These are phyloP conservation scores for Zygnema circumcarinatum DNA, from an alignment of 139 green algal species.

Conservation along the genomic window DNA sequence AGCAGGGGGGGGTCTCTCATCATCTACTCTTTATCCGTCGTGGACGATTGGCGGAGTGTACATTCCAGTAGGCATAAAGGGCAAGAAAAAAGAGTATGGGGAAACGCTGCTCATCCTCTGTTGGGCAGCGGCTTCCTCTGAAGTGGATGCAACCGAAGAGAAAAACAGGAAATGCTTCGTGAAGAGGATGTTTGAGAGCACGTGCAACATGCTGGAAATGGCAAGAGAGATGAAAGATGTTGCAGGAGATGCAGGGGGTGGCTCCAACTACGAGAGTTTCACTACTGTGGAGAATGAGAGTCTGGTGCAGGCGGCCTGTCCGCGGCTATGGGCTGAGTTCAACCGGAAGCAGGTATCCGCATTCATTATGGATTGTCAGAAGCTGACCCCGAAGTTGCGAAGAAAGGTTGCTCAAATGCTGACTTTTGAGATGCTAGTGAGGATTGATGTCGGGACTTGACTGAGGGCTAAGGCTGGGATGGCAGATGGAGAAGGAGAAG, in stretches of 20 bases:
- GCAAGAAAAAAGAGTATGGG: constrained; percentile 11
- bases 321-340: not conserved
- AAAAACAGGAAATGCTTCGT: not conserved
- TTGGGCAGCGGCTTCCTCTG: not conserved
- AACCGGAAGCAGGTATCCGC: not conserved
- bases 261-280: too few relatives aligned
- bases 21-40: not conserved
- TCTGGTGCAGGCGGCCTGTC: not conserved
- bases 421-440: too few relatives aligned
- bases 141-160: not conserved
- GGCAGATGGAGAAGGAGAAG: too few relatives aligned
- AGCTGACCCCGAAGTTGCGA: too few relatives aligned
- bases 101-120: not conserved
- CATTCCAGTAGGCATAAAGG: not conserved
- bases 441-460: too few relatives aligned
- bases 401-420: too few relatives aligned
- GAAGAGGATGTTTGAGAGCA: not conserved
- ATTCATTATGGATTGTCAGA: too few relatives aligned
- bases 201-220: not conserved
- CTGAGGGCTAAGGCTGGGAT: too few relatives aligned
- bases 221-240: not conserved
- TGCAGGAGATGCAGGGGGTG: not conserved
- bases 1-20: not conserved
- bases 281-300: not conserved
- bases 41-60: constrained; percentile 1